Evolutionary conservation across 1,284 basidiomycete genomes (phyloP), one percentile per base, ranked within the genome.

Genomic region (Mycena citricolor): DNA sequence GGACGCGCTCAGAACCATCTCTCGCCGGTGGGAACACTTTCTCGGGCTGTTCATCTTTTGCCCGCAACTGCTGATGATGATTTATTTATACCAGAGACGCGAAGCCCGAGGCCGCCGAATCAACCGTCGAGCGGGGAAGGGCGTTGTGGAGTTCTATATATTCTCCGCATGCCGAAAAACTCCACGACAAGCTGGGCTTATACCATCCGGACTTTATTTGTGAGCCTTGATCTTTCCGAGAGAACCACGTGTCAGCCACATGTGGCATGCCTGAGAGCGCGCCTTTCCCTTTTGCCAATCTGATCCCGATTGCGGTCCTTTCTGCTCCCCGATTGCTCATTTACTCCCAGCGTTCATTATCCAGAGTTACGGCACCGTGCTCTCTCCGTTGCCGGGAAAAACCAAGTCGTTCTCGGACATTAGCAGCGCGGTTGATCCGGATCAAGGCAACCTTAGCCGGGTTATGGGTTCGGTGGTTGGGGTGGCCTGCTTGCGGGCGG

Each of bases 111-210:
- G 88, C 83, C 67, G 74, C 90, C 58, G 74, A 83, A 64, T 68
- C 77, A 59, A 81, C 83, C 54, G 61, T 80, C 60, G 66, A 70
- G 58, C 79, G 85, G 57, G 90, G 90, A 39, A 75, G 67, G 58
- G 71, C 67, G 32, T 73, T 95, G 49, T 99, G 94, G 92, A 79
- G 88, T 63, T 83, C 84, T 49, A 94, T 99, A 66, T 99, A 99
- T 69, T 73, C 81, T 58, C 94, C 94, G 54, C 86, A 94, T 70
- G 82, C 81, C 59, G 78, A 80, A 66, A 97, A 97, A 70, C 83
- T 99, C 57, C 77, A 94, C 66, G 69, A 80, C 65, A 97, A 97
- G 70, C 80, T 99, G 51, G 81, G 78, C 60, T 76, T 79, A 37
- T 91, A 92, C 71, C 86, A 90, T 63, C 86, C 86, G 55, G 86